phyloP scores from a whole-genome alignment of 177 flowering plant genomes.

The Tripterygium wilfordii region DNA sequence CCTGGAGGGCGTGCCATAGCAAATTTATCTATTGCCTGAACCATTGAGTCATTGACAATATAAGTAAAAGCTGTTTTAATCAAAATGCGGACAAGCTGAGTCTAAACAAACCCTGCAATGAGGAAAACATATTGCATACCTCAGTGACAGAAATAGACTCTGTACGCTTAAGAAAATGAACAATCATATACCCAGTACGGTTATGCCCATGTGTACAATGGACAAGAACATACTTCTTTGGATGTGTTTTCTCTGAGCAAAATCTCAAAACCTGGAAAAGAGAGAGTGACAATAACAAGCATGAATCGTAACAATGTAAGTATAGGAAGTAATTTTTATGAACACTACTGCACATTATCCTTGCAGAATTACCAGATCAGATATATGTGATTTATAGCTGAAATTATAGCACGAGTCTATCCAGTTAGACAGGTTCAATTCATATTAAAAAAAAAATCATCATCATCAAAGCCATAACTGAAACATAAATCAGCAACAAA shows the following conservation, averaged over 20 bases:
- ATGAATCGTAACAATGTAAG: too few relatives aligned
- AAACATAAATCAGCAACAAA: neutral
- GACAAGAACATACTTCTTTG: slow-evolving; percentile 79
- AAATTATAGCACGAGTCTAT: too few relatives aligned
- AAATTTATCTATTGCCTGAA: slow-evolving; percentile 73
- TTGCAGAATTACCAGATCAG: too few relatives aligned
- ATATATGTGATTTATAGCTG: too few relatives aligned
- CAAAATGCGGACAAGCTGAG: neutral
- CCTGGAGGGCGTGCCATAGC: slow-evolving; percentile 94
- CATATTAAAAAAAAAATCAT: too few relatives aligned
- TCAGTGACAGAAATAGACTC: slow-evolving; percentile 72
- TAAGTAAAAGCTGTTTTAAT: neutral
- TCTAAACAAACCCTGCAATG: too few relatives aligned
- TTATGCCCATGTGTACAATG: slow-evolving; percentile 99
- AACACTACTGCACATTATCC: too few relatives aligned
- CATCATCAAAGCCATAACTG: too few relatives aligned
- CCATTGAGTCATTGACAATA: slow-evolving; percentile 7
- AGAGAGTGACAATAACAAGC: too few relatives aligned
- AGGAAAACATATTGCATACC: slow-evolving; percentile 33
- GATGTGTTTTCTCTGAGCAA: slow-evolving; percentile 54
- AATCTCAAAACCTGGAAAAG: slow-evolving; percentile 68
- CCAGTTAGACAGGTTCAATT: too few relatives aligned
- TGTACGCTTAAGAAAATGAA: slow-evolving; percentile 86
- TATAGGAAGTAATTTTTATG: too few relatives aligned
- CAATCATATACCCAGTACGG: slow-evolving; percentile 94